Percentiles rank a stretch among this genome's conserved stretches.
Conservation (phyloP, 345 rosid genomes). For the Viola odorata region DNA sequence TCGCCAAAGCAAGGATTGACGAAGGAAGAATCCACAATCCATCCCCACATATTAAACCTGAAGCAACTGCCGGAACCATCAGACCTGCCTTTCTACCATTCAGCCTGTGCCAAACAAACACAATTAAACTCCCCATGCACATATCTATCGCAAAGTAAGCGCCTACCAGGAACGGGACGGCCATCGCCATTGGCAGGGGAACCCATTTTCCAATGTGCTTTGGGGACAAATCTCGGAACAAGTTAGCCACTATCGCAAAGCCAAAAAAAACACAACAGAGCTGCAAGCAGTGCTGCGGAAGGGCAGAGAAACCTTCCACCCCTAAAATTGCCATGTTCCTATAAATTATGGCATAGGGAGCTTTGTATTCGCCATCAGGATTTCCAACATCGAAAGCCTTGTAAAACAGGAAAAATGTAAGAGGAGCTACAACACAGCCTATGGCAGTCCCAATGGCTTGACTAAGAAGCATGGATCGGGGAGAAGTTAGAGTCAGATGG, state of each 20-base stretch:
- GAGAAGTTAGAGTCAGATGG: constrained; percentile 87
- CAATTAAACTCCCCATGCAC: constrained; percentile 23
- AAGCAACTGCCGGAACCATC: constrained; percentile 85
- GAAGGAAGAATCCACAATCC: constrained; percentile 93
- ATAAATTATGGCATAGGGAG: constrained; percentile 84
- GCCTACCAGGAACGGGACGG: constrained; percentile 87
- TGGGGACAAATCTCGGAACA: constrained; percentile 55
- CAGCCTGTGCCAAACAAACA: constrained; percentile 25
- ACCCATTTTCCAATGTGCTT: constrained; percentile 50
- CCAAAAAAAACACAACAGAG: constrained; percentile 78
- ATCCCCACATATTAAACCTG: constrained; percentile 91
- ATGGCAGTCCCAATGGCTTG: constrained; percentile 82
- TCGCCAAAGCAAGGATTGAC: constrained; percentile 63
- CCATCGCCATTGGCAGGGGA: constrained; percentile 98
- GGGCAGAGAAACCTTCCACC: constrained; percentile 91
- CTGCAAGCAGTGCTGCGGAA: constrained; percentile 75
- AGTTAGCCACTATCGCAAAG: constrained; percentile 63
- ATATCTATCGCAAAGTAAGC: constrained; percentile 84
- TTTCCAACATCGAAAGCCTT: constrained; percentile 87
- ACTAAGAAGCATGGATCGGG: constrained; percentile 80
- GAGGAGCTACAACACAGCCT: constrained; percentile 86
- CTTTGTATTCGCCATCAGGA: constrained; percentile 88
- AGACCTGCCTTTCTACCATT: constrained; percentile 37
- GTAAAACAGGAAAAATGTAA: constrained; percentile 76
- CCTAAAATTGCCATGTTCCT: constrained; percentile 94